Conservation (phyloP, 1,139 yeast genomes). For the Kodamaea arcana region DNA sequence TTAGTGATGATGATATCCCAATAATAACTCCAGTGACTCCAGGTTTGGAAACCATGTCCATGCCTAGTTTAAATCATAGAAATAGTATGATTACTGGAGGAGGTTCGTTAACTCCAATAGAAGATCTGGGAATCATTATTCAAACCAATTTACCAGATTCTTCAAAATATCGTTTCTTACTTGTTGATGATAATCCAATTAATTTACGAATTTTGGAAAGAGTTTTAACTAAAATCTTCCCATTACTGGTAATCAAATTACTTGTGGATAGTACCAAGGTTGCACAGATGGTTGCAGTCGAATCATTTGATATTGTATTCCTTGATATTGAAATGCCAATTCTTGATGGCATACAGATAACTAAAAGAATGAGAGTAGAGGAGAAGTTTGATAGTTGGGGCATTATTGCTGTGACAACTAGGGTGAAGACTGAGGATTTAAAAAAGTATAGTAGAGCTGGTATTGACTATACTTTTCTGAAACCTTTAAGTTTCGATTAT, state of each 20-base stretch:
- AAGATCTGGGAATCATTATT: conserved; percentile 9
- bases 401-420: conserved; percentile 43
- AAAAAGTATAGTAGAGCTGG: conserved; percentile 30
- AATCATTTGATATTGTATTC: conserved; percentile 33
- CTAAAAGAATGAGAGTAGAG: conserved; percentile 23
- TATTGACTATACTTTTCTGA: conserved; percentile 39
- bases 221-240: conserved; percentile 33
- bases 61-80: conserved; percentile 4
- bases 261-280: conserved; percentile 33
- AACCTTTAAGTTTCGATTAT: conserved; percentile 32
- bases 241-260: conserved; percentile 26
- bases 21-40: conserved; percentile 12
- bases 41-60: not conserved
- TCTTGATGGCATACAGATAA: conserved; percentile 40
- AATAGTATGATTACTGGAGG: conserved; percentile 7
- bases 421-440: conserved; percentile 25
- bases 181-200: conserved; percentile 44
- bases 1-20: not conserved
- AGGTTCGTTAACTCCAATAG: conserved; percentile 8
- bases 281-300: conserved; percentile 16
- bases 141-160: conserved; percentile 17
- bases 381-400: conserved; percentile 20
- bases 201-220: conserved; percentile 37
- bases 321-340: conserved; percentile 48
- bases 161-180: conserved; percentile 26